Base-by-base conservation (phyloP, 345 rosid species). In the Boechera stricta region DNA sequence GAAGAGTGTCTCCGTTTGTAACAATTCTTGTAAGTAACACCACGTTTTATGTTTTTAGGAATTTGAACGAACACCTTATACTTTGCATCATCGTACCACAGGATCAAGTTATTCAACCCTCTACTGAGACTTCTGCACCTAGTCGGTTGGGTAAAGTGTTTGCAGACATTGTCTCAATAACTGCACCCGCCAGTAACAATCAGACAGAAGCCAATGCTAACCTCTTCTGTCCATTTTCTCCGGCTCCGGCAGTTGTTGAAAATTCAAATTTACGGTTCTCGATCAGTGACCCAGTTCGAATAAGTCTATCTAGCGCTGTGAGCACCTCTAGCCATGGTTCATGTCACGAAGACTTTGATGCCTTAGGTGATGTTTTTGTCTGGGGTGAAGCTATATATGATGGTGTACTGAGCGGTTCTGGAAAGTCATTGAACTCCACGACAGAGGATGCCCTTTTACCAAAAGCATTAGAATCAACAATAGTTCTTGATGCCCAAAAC, bases 251-350 rank as follows among this genome's bases (percentile, higher is more conserved):
- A 4, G 65, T 57, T 38, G 75, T 67, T 33, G 94, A 90, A 61
- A 84, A 77, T 76, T 74, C 86, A 45, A 88, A 72, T 76, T 80
- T 85, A 79, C 86, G 86, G 47, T 86, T 28, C 74, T 91, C 98
- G 33, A 72, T 82, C 38, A 38, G 80, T 56, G 98, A 94, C 41
- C 77, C 90, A 63, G 73, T 73, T 76, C 84, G 94, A 73, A 76
- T 89, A 58, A 94, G 98, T 80, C 82, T 89, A 81, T 94, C 97
- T 15, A 91, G 94, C 80, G 91, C 84, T 67, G 82, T 90, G 31
- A 94, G 98, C 68, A 90, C 92, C 21, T 91, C 93, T 36, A 94
- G 97, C 85, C 98, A 90, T 16, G 90, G 94, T 57, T 91, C 98
- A 45, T 86, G 7, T 75, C 91, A 72, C 62, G 94, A 88, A 72